Percentiles rank a stretch among this genome's conserved stretches.
Conservation (phyloP, 345 rosid species). For the Gossypium raimondii region DNA sequence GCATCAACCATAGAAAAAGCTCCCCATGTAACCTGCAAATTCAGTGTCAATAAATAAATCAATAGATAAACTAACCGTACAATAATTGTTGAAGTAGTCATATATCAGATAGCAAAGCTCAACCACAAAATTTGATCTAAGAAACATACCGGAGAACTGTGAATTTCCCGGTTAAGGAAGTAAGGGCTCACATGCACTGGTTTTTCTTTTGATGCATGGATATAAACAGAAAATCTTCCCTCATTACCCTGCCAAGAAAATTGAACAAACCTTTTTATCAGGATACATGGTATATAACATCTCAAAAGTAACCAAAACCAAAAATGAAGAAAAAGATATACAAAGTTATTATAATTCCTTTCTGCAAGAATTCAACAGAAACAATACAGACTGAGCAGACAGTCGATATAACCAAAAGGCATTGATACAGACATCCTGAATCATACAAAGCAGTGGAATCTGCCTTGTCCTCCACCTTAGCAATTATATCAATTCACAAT, state of each 20-base stretch:
- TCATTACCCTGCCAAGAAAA: conserved; percentile 52
- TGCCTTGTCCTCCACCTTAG: background rate
- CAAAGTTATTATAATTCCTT: background rate
- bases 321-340: background rate
- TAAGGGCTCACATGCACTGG: conserved; percentile 50
- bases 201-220: conserved; percentile 60
- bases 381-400: background rate
- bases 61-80: background rate
- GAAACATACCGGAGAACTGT: conserved; percentile 24
- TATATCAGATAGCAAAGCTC: background rate
- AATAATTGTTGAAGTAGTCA: background rate
- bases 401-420: background rate
- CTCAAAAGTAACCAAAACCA: conserved; percentile 1
- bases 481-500: background rate
- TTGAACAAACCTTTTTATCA: background rate
- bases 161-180: conserved; percentile 56
- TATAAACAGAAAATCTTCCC: conserved; percentile 57
- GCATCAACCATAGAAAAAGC: conserved; percentile 97
- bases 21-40: conserved; percentile 85
- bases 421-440: background rate
- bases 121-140: background rate
- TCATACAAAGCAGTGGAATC: background rate
- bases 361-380: conserved; percentile 8
- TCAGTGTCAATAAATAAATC: conserved; percentile 3
- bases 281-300: background rate